A percentile compares a stretch with the other conserved stretches of the same genome.
These are phyloP conservation scores for Xylaria sp. DNA, from an alignment of 2,329 filamentous ascomycete genomes.

Conservation along the genomic window DNA sequence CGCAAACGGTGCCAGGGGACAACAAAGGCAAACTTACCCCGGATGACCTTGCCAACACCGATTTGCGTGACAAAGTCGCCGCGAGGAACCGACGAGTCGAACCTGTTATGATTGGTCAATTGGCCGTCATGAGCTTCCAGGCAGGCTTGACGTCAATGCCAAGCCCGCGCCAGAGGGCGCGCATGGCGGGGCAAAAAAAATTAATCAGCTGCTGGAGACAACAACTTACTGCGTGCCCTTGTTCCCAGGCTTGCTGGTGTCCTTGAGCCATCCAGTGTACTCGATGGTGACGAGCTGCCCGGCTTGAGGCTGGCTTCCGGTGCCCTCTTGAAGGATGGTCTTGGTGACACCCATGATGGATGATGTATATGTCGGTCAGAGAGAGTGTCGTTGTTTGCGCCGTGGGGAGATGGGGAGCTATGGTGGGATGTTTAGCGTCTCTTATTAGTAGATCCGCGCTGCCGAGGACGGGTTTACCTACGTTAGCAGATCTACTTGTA, in stretches of 20 bases:
- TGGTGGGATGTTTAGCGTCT: slow-evolving; percentile 1
- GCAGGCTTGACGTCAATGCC: slow-evolving; percentile 15
- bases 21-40: slow-evolving; percentile 58
- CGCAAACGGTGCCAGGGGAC: neutral
- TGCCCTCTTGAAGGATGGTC: slow-evolving; percentile 63
- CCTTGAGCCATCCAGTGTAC: slow-evolving; percentile 88
- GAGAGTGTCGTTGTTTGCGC: neutral
- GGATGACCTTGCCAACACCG: slow-evolving; percentile 83
- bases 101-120: slow-evolving; percentile 58
- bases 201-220: neutral
- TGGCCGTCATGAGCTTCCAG: slow-evolving; percentile 7
- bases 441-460: neutral
- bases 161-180: slow-evolving; percentile 7
- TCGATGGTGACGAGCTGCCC: slow-evolving; percentile 83
- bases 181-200: slow-evolving; percentile 6
- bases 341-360: slow-evolving; percentile 74
- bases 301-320: slow-evolving; percentile 59
- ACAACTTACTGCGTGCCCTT: slow-evolving; percentile 71
- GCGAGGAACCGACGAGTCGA: slow-evolving; percentile 82
- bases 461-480: neutral
- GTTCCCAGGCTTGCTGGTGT: slow-evolving; percentile 59
- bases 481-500: neutral
- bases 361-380: slow-evolving; percentile 15
- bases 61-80: slow-evolving; percentile 78
- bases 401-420: neutral